Base-by-base conservation (phyloP, 2,329 filamentous ascomycete genomes). In the Ampelomyces quisqualis region DNA sequence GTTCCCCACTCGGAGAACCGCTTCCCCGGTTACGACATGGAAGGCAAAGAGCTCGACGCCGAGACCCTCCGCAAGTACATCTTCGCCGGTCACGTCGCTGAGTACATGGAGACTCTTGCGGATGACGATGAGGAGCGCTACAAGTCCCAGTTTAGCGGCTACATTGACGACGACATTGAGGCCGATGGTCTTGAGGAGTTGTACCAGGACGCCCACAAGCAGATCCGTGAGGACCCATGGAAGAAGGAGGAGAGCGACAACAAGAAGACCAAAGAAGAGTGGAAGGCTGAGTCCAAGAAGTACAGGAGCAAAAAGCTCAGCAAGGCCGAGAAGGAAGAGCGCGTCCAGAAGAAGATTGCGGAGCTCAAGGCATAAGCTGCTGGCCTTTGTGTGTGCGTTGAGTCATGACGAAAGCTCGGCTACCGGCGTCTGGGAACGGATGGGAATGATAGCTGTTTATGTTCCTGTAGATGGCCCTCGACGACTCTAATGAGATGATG, bases 51-150 rank as follows among this genome's bases (percentile, higher is more conserved):
- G 83, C 88, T 98, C 68, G 93, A 98, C 67, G 82, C 90, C 68
- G 93, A 98, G 75, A 86, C 83, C 61, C 88, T 98, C 72, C 90
- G 91, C 82, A 95, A 90, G 81, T 98, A 98, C 86, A 98, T 98
- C 82, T 91, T 88, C 76, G 93, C 82, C 70, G 91, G 93, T 51
- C 93, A 98, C 84, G 88, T 98, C 57, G 90, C 91, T 63, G 93
- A 98, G 84, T 98, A 98, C 85, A 98, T 98, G 93, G 93, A 98
- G 86, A 93, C 86, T 46, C 88, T 98, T 57, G 93, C 93, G 77
- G 93, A 98, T 68, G 93, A 98, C 72, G 93, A 98, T 71, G 93
- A 98, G 87, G 93, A 98, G 84, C 90, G 93, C 73, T 98, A 89
- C 88, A 91, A 91, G 82, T 84, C 82, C 65, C 93, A 98, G 81